phyloP scores from a whole-genome alignment of 1,284 basidiomycete genomes.

The Boletus semigastroideus region DNA sequence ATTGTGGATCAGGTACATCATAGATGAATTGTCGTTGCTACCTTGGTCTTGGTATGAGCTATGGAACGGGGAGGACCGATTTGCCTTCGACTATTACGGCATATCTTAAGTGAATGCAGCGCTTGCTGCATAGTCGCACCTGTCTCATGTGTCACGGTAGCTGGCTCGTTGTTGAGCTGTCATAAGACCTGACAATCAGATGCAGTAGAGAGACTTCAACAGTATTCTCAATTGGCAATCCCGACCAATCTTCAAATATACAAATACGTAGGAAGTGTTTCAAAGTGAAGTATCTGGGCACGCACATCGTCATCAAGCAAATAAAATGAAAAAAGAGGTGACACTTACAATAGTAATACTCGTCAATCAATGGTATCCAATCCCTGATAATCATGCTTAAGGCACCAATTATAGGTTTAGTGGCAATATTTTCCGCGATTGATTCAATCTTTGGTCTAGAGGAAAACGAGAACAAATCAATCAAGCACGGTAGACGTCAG shows the following conservation, averaged over 20 bases:
- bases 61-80: not conserved
- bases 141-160: not conserved
- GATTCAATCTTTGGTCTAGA: conserved; percentile 73
- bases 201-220: not conserved
- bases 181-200: not conserved
- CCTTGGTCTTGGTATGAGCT: not conserved
- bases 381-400: conserved; percentile 79
- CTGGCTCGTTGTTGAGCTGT: not conserved
- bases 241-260: conserved; percentile 2
- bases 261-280: conserved; percentile 18
- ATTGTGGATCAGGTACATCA: not conserved
- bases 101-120: not conserved
- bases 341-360: conserved; percentile 89
- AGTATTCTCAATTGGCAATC: conserved; percentile 1
- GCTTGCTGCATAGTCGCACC: not conserved
- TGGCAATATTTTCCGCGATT: conserved; percentile 57
- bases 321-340: not conserved
- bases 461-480: conserved; percentile 1
- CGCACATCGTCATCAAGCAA: conserved; percentile 4
- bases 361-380: conserved; percentile 92
- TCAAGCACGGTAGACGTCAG: not conserved
- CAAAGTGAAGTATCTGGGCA: conserved; percentile 53
- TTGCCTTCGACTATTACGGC: not conserved
- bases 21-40: not conserved
- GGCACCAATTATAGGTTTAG: conserved; percentile 72